Percentiles rank a stretch among this genome's conserved stretches.
phyloP scores from a whole-genome alignment of 495 filamentous ascomycete species.

The Penicillium coffeae region DNA sequence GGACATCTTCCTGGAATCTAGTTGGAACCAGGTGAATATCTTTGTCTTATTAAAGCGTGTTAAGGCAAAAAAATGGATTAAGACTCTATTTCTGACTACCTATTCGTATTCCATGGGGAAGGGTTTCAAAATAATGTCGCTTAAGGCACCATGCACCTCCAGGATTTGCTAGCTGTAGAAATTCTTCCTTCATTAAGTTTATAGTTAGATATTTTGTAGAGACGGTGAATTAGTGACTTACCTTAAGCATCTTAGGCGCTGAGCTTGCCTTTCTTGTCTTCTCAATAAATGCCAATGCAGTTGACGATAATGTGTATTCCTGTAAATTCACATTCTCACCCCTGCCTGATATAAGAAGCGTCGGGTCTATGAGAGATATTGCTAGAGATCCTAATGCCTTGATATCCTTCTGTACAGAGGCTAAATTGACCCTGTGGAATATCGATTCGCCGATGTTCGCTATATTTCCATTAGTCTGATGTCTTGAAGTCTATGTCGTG shows the following conservation, averaged over 20 bases:
- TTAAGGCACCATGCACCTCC: constrained; percentile 4
- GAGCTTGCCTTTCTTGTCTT: too few relatives aligned
- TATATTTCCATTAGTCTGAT: background rate
- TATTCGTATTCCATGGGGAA: constrained; percentile 2
- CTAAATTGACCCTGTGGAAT: background rate
- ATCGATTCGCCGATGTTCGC: constrained; percentile 14
- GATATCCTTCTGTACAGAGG: constrained; percentile 1
- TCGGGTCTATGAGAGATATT: too few relatives aligned
- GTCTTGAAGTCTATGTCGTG: background rate
- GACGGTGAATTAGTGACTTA: background rate
- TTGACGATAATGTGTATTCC: too few relatives aligned
- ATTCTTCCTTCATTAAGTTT: background rate
- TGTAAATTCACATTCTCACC: too few relatives aligned
- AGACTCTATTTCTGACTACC: too few relatives aligned
- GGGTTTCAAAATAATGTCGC: constrained; percentile 1
- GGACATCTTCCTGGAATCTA: too few relatives aligned
- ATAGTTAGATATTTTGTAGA: background rate
- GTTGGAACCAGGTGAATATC: too few relatives aligned
- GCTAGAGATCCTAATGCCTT: constrained; percentile 3
- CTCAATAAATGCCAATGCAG: too few relatives aligned
- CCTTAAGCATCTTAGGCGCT: background rate
- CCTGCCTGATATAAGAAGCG: too few relatives aligned
- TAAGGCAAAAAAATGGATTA: too few relatives aligned
- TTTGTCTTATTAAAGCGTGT: too few relatives aligned
- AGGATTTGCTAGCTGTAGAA: constrained; percentile 3